Conservation (phyloP, 805 yeast species). For the Ogataea kodamae region DNA sequence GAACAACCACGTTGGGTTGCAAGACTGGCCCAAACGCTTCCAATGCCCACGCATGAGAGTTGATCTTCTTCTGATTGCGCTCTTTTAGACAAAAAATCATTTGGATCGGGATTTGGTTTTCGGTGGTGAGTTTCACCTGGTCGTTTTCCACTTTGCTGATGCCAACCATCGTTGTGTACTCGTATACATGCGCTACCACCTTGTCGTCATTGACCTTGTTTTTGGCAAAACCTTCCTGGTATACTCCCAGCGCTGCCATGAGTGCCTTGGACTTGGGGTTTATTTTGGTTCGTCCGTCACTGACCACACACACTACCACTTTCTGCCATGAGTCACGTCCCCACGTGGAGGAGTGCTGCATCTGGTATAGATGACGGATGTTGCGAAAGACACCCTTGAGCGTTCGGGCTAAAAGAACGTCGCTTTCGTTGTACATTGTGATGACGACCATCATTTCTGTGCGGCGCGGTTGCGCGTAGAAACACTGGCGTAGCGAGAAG, state of each 20-base stretch:
- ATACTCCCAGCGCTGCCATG: constrained; percentile 82
- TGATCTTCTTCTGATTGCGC: constrained; percentile 82
- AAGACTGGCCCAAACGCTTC: constrained; percentile 85
- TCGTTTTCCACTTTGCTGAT: constrained; percentile 58
- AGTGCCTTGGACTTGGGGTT: constrained; percentile 76
- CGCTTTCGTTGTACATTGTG: constrained; percentile 90
- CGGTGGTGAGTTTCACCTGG: constrained; percentile 64
- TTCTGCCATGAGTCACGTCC: constrained; percentile 96
- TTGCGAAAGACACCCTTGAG: constrained; percentile 89
- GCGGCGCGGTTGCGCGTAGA: constrained; percentile 71
- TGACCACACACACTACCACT: constrained; percentile 81
- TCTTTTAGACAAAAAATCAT: constrained; percentile 87
- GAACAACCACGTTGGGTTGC: constrained; percentile 76
- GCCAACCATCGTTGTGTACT: constrained; percentile 89
- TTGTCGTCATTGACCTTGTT: constrained; percentile 78
- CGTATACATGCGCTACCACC: constrained; percentile 86
- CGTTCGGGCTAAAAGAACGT: constrained; percentile 76
- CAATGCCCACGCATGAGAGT: constrained; percentile 96
- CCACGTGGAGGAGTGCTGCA: constrained; percentile 70
- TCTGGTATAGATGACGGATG: constrained; percentile 67
- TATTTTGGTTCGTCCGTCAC: constrained; percentile 88
- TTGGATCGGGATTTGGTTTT: constrained; percentile 75
- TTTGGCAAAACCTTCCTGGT: constrained; percentile 95
- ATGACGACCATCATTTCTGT: constrained; percentile 85
- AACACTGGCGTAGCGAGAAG: constrained; percentile 79